Evolutionary conservation across 2,329 filamentous ascomycete genomes (phyloP).

Genomic region (Ceratocystis harringtonii): DNA sequence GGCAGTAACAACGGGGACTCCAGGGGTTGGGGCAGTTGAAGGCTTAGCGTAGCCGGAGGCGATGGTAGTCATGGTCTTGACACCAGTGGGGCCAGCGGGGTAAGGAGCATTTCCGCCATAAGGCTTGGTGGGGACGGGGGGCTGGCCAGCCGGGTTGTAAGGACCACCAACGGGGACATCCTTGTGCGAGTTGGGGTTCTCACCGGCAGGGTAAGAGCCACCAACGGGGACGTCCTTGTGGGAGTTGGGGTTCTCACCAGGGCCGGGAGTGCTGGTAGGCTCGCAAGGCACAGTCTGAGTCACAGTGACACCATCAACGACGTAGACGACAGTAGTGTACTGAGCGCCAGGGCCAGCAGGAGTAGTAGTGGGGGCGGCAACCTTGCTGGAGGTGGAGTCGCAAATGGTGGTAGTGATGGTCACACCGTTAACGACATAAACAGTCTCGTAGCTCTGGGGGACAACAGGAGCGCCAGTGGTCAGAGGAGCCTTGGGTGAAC

Average conservation of each 20-base stretch:
- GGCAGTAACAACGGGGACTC: conserved; percentile 10
- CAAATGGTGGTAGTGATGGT: conserved; percentile 8
- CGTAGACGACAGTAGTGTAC: conserved; percentile 2
- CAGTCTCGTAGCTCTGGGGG: neutral
- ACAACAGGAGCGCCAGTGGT: neutral
- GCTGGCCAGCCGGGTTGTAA: neutral
- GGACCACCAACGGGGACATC: conserved; percentile 2
- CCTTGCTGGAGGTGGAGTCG: conserved; percentile 1
- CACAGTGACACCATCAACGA: neutral
- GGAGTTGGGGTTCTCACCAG: neutral
- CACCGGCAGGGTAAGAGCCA: neutral
- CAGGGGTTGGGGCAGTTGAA: conserved; percentile 1
- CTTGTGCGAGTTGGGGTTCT: neutral
- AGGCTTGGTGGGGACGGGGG: neutral
- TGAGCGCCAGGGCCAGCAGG: neutral
- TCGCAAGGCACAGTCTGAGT: conserved; percentile 8
- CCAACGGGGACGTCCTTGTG: neutral
- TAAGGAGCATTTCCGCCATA: neutral
- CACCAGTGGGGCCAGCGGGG: neutral
- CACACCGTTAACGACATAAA: conserved; percentile 6
- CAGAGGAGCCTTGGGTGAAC: too few relatives aligned
- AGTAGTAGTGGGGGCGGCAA: neutral
- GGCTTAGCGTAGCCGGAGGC: conserved; percentile 2
- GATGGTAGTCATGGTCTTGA: conserved; percentile 5
- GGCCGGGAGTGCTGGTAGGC: neutral